Base-by-base conservation (phyloP, 305 asterid genomes). In the Euphrasia arctica region DNA sequence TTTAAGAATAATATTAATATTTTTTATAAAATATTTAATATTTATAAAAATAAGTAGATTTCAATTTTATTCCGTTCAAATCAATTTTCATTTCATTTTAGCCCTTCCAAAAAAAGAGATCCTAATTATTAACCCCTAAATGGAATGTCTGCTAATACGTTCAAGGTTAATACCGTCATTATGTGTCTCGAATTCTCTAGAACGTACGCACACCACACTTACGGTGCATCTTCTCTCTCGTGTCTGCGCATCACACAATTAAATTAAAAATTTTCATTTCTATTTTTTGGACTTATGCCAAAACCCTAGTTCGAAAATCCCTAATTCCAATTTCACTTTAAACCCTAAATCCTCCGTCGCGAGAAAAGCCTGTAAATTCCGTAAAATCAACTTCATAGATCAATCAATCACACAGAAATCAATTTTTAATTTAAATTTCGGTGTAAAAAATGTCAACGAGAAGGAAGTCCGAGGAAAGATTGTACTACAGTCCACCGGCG, bases 401-500 rank as follows among this genome's bases (percentile, higher is more conserved):
- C 65, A 43, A 27, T 50, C 13, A 42, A 32, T 39, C 43, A 39
- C 43, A 18, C 15, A 12, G 49, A 31, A 39, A 15, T 60, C 65
- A 15, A 64, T 64, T 14, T 31, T 9, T 28, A 9, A 39, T 59
- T 60, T 67, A 61, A 61, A 62, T 73, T 60, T 18, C 51, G 60
- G 48, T 43, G 57, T 45, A 65, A 66, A 66, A 66, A 71, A 85
- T 86, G 88, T 69, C 87, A 68, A 79, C 81, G 60, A 77, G 86
- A 69, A 79, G 83, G 70, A 79, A 74, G 56, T 61, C 71, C 14
- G 91, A 84, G 54, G 88, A 83, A 43, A 83, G 93, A 70, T 76
- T 85, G 70, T 82, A 80, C 74, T 90, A 90, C 75, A 78, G 95
- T 73, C 96, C 96, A 0, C 97, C 98, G 22, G 95, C 97, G 57